These are phyloP conservation scores for Neltuma alba DNA, from an alignment of 306 rosid genomes.

Conservation along the genomic window DNA sequence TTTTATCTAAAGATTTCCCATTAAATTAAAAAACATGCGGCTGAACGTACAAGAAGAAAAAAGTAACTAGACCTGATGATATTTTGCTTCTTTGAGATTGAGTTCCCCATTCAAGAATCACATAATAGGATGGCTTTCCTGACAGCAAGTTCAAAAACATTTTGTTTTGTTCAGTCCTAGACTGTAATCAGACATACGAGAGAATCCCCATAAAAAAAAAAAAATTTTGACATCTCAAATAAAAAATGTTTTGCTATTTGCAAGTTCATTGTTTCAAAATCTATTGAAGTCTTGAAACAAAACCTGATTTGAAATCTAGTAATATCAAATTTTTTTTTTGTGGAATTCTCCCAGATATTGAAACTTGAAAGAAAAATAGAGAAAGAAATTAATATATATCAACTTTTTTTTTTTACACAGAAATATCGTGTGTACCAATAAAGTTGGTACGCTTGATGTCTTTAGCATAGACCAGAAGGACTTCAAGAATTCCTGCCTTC, in stretches of 20 bases:
- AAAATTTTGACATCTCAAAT: no score
- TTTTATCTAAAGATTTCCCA: neutral
- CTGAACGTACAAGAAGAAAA: neutral
- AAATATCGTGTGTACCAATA: conserved; percentile 49
- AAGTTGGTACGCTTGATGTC: conserved; percentile 65
- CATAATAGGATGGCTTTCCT: conserved; percentile 71
- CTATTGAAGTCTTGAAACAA: no score
- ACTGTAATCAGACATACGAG: no score
- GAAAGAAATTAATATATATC: neutral
- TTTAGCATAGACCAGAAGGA: conserved; percentile 73
- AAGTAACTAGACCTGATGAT: conserved; percentile 53
- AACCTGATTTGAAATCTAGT: no score
- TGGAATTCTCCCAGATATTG: no score
- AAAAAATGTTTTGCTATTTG: no score
- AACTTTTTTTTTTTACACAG: neutral
- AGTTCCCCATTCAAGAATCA: conserved; percentile 58
- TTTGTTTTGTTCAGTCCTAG: neutral
- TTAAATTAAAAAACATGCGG: neutral
- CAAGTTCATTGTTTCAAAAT: no score
- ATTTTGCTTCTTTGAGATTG: conserved; percentile 62
- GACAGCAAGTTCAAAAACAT: neutral
- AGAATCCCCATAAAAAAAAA: no score
- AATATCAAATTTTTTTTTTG: no score
- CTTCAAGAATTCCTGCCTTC: conserved; percentile 66
- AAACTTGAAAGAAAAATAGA: neutral